These are phyloP conservation scores for Persicaria maculosa DNA, from an alignment of 148 eudicot species.

Conservation along the genomic window DNA sequence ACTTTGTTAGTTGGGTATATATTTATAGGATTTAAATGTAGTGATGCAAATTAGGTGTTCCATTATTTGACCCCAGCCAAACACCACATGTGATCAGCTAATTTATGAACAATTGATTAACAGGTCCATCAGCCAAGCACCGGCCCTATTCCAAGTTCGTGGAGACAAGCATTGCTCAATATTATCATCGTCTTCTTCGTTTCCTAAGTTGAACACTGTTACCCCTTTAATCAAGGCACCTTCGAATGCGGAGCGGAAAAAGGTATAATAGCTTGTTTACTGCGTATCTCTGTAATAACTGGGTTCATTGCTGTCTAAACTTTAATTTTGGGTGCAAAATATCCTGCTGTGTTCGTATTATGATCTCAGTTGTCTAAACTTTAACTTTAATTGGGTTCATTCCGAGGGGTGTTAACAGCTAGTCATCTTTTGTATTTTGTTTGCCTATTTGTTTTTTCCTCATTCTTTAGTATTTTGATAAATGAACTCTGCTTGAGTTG, in stretches of 20 bases:
- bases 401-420: background rate
- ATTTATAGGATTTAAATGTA: too few relatives aligned
- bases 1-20: too few relatives aligned
- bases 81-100: too few relatives aligned
- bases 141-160: constrained; percentile 24
- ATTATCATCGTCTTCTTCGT: constrained; percentile 59
- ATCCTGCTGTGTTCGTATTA: too few relatives aligned
- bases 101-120: too few relatives aligned
- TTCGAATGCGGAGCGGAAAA: constrained; percentile 20
- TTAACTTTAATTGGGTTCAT: too few relatives aligned
- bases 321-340: background rate
- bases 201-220: constrained; percentile 41
- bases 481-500: too few relatives aligned
- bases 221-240: constrained; percentile 21
- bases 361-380: background rate
- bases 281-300: background rate
- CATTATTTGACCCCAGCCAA: too few relatives aligned
- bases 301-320: background rate
- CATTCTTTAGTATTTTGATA: too few relatives aligned
- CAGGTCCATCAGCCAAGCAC: constrained; percentile 12
- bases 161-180: constrained; percentile 34
- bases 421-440: background rate
- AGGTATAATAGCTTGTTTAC: constrained; percentile 26
- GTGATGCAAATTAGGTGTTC: too few relatives aligned
- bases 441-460: background rate